Evolutionary conservation across 176 grass and related monocot species (phyloP), one percentile per base, ranked within the genome.

Genomic region (Zizania latifolia): DNA sequence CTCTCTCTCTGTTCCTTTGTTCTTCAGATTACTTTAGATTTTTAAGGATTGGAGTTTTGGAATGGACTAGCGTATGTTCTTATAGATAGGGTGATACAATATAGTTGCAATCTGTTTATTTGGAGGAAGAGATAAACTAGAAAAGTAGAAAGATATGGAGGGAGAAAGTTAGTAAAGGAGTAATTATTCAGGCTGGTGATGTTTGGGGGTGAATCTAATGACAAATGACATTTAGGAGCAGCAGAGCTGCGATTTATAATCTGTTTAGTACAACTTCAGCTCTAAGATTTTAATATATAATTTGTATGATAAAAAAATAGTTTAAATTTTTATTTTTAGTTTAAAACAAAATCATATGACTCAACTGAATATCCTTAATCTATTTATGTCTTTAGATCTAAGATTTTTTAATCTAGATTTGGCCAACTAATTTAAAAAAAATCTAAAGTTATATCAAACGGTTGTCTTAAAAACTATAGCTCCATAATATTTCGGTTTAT

Each of bases 121-220:
- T 16, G 28, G 58, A 17, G 22, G 53, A 75, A 14, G 23, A 75
- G 14, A 28, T 4, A 23, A 58, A 65, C 13, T 13, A 59, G 68
- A 64, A 2, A 19, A 16, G 1, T 16, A 4, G 23, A 5, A 45
- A 7, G 40, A 23, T 15, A 23, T 13, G 19, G 39, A 24, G 29
- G 24, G 16, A 45, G 26, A 15, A 68, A 26, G 12, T 30, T 10
- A 33, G 54, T 15, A 17, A 60, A 28, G 13, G 35, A 27, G 67
- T 66, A 58, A 77, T 38, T 31, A 37, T 3, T 77, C 56, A 4
- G 66, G 37, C 73, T 78, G 85, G 79, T 83, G 68, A 15, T 60
- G 22, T 79, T 17, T 88, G 26, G 85, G 85, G 85, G 85, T 26
- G 53, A 87, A 78, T 87, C 74, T 78, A 75, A 74, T 79, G 68